Base-by-base conservation (phyloP, 2,329 filamentous ascomycete genomes). In the Rhynchosporium graminicola region DNA sequence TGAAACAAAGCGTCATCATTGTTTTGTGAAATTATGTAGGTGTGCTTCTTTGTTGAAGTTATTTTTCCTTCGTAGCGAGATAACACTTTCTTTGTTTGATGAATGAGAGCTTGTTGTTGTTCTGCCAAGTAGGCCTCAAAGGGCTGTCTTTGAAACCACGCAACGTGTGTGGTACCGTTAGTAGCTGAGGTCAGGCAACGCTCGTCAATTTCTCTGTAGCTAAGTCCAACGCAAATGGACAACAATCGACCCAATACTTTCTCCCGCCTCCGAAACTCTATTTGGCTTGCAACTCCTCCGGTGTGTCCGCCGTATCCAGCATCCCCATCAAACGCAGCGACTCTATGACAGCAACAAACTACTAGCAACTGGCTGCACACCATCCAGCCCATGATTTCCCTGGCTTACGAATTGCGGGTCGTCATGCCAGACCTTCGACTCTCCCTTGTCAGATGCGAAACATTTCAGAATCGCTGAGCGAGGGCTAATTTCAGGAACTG, bases 381-480 rank as follows among this genome's bases (percentile, higher is more conserved):
- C 15, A 55, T 66, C 10, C 64, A 64, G 0, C 62, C 66, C 2
- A 65, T 66, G 63, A 57, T 66, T 20, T 4, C 47, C 62, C n/a
- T 66, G 62, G 64, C 50, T 68, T 26, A 59, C 64, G 4, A 29
- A 59, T 47, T 68, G 66, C 56, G 52, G 65, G 13, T 60, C 54
- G 7, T 61, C 64, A 1, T 68, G 66, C 55, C 20, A 40, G 20
- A 61, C 54, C 1, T 64, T 66, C 58, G 61, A 68, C 42, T 38
- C 62, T 5, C 20, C 20, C 20, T 20, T 1, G 20, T 48, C 45
- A 4, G 33, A 48, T 12, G 64, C 48, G 1, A 51, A 59, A 2
- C 66, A 64, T 64, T 68, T 68, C 56, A 66, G 66, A 31, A 68
- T 68, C 26, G 64, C 61, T 0, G 59, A 68, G 36, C 43, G 56